Base-by-base conservation (phyloP, 2,329 filamentous ascomycete genomes). In the Hypoxylon sp. region DNA sequence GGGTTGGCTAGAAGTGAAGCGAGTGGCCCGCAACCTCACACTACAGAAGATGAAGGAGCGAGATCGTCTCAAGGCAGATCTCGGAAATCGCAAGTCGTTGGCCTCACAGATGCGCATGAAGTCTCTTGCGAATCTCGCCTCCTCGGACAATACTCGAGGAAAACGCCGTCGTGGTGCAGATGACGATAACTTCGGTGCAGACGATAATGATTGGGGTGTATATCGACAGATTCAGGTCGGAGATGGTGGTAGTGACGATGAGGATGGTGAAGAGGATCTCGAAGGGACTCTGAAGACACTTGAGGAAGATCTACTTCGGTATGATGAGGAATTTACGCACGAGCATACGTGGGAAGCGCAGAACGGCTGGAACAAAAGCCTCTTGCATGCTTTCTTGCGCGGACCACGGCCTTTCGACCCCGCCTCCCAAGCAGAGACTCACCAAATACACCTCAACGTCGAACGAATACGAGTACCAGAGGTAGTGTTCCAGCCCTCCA, bases 61-160 rank as follows among this genome's bases (percentile, higher is more conserved):
- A 42, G 91, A 97, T 65, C 85, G 92, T 12, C 82, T 97, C 55
- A 97, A 96, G 74, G 90, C 91, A 31, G 94, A 99, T 67, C 82
- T 97, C 1, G 92, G 93, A 48, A 97, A 97, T 73, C 89, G 94
- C 67, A 99, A 99, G 72, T 97, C 92, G 0, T 84, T 97, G 13
- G 94, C 94, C 6, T 94, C 89, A 49, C 93, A 97, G 71, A 95
- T 96, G 74, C 89, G 94, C 57, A 99, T 99, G 94, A 97, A 97
- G 75, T 93, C 88, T 40, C 91, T 99, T 51, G 94, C 94, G 52
- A 97, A 96, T 67, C 86, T 99, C 1, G 94, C 94, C 2, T n/a
- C n/a, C n/a, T 92, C 93, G 0, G 94, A 99, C 70, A 86, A 84
- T 4, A 91, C 93, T 1, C 77, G 80, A 59, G 91, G 92, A 70